phyloP scores from a whole-genome alignment of 371 early-diverging fungal genomes.

The Quaeritorhiza haematococci region DNA sequence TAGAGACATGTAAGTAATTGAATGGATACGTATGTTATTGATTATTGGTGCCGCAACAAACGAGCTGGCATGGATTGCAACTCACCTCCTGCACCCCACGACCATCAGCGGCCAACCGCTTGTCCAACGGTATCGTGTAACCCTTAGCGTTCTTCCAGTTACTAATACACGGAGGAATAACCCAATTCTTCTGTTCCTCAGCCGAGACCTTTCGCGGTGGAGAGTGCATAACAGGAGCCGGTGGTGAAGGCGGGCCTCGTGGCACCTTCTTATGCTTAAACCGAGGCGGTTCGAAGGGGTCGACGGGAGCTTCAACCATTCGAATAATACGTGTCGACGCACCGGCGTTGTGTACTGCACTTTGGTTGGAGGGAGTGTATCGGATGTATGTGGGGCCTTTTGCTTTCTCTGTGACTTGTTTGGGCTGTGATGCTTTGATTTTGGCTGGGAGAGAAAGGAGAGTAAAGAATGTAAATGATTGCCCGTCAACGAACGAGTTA shows the following conservation, averaged over 20 bases:
- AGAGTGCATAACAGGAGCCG: conserved; percentile 94
- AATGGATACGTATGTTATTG: no score
- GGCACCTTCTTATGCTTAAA: conserved; percentile 90
- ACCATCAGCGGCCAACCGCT: conserved; percentile 94
- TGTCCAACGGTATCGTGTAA: conserved; percentile 95
- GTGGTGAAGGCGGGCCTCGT: conserved; percentile 82
- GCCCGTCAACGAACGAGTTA: background rate
- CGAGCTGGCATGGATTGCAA: no score
- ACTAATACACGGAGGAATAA: conserved; percentile 94
- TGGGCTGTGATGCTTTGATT: conserved; percentile 66
- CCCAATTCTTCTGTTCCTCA: conserved; percentile 93
- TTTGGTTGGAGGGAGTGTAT: conserved; percentile 78
- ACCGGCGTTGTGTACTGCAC: conserved; percentile 54
- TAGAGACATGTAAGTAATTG: no score
- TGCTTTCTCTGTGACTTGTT: conserved; percentile 42
- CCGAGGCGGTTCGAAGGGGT: conserved; percentile 93
- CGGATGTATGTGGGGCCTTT: conserved; percentile 76
- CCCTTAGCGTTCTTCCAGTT: conserved; percentile 99
- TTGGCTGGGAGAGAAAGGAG: conserved; percentile 40
- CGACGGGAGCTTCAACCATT: conserved; percentile 90
- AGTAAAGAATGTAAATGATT: background rate
- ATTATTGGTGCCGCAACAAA: background rate
- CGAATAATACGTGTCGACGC: conserved; percentile 69
- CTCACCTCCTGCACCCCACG: conserved; percentile 83
- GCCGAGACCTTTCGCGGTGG: conserved; percentile 93